A percentile compares a stretch with the other conserved stretches of the same genome.
These are phyloP conservation scores for Tanozyma kutaoensis DNA, from an alignment of 805 yeast genomes.

Conservation along the genomic window DNA sequence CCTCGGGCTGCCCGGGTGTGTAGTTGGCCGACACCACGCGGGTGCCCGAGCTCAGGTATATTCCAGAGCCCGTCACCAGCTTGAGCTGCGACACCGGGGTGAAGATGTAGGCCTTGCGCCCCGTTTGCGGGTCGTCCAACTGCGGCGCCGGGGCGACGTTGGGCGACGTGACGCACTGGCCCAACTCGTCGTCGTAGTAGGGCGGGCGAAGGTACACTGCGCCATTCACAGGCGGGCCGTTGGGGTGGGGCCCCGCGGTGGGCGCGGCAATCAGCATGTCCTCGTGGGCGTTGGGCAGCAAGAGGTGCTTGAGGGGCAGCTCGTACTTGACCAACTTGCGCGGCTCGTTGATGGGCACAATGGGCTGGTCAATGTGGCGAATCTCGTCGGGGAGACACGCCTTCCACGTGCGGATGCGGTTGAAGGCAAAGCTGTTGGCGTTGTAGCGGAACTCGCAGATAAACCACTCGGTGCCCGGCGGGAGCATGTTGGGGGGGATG, in stretches of 20 bases:
- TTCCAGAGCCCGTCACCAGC: constrained; percentile 10
- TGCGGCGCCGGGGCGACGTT: constrained; percentile 25
- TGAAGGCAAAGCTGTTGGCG: constrained; percentile 80
- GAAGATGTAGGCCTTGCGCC: constrained; percentile 27
- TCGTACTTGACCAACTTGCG: constrained; percentile 62
- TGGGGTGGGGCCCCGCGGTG: constrained; percentile 58
- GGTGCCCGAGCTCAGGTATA: not conserved
- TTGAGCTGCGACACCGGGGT: constrained; percentile 32
- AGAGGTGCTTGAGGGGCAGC: constrained; percentile 70
- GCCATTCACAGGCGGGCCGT: constrained; percentile 90
- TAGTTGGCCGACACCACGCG: constrained; percentile 1
- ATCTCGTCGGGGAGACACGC: constrained; percentile 97
- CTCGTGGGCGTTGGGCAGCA: constrained; percentile 62
- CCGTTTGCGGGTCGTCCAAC: constrained; percentile 20
- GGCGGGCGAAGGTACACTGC: constrained; percentile 74
- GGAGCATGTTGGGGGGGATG: constrained; percentile 50
- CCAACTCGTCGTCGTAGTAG: constrained; percentile 70
- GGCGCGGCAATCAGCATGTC: constrained; percentile 76
- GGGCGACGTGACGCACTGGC: constrained; percentile 42
- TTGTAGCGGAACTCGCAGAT: constrained; percentile 93
- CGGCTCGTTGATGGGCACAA: constrained; percentile 53
- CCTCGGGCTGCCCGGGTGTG: constrained; percentile 7
- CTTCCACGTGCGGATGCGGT: constrained; percentile 95
- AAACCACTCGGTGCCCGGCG: constrained; percentile 72
- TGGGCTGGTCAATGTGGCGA: constrained; percentile 65